These are phyloP conservation scores for Penicillium sp. DNA, from an alignment of 2,329 filamentous ascomycete species.

Conservation along the genomic window DNA sequence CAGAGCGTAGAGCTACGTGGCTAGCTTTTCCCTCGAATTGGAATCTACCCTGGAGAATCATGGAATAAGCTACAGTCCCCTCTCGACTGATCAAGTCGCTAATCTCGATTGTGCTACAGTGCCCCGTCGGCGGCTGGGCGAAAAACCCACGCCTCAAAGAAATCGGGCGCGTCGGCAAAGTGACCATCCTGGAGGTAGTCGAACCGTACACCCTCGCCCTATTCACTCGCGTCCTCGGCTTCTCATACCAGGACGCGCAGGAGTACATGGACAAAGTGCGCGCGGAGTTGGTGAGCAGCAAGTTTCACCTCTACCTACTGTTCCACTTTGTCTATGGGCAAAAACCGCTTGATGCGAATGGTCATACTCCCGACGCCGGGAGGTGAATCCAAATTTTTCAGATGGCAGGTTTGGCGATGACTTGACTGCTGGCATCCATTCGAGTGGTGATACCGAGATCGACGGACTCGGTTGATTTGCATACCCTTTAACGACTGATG, in stretches of 20 bases:
- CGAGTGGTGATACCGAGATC: background rate
- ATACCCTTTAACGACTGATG: slow-evolving; percentile 12
- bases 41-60: no score
- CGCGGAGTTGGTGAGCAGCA: slow-evolving; percentile 27
- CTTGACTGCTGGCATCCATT: background rate
- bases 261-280: slow-evolving; percentile 34
- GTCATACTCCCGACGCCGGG: slow-evolving; percentile 1
- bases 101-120: slow-evolving; percentile 19
- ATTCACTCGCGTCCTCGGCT: slow-evolving; percentile 41
- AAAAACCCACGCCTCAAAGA: slow-evolving; percentile 38
- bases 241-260: slow-evolving; percentile 34
- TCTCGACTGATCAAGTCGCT: background rate
- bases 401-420: background rate
- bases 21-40: no score
- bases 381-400: background rate
- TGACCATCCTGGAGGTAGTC: slow-evolving; percentile 34
- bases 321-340: slow-evolving; percentile 39
- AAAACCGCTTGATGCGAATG: slow-evolving; percentile 26
- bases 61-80: background rate
- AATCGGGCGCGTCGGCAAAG: slow-evolving; percentile 37
- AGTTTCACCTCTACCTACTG: slow-evolving; percentile 32
- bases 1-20: background rate
- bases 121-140: slow-evolving; percentile 39
- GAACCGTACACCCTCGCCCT: slow-evolving; percentile 44
- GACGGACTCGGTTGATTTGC: background rate